Conservation (phyloP, 75 land plant species). For the Pseudotsuga menziesii region DNA sequence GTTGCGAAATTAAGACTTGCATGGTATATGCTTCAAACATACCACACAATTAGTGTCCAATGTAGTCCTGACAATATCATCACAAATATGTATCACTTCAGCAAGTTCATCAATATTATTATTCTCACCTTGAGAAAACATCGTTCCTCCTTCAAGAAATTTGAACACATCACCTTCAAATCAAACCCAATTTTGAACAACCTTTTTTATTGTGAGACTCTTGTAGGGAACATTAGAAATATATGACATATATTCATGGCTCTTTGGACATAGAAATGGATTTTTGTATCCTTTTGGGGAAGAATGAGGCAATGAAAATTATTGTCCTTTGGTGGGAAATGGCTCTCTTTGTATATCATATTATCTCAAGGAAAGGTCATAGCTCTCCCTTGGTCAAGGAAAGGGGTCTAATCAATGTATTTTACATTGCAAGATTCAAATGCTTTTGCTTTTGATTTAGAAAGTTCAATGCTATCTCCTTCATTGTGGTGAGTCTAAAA, state of each 20-base stretch:
- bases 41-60: conserved; percentile 75
- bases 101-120: conserved; percentile 55
- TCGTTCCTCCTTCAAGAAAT: conserved; percentile 65
- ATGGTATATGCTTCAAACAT: conserved; percentile 19
- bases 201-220: conserved; percentile 77
- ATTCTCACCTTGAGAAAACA: conserved; percentile 57
- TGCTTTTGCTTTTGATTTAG: conserved; percentile 22
- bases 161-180: conserved; percentile 55
- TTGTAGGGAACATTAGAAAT: conserved; percentile 91
- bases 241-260: conserved; percentile 79
- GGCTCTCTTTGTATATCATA: conserved; percentile 78
- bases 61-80: conserved; percentile 55
- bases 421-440: conserved; percentile 53
- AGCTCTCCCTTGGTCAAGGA: conserved; percentile 77
- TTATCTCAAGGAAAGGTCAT: conserved; percentile 73
- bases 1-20: background rate
- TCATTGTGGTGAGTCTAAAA: conserved; percentile 71
- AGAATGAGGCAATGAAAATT: conserved; percentile 81
- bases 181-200: conserved; percentile 56
- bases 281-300: conserved; percentile 89
- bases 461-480: conserved; percentile 11
- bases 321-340: conserved; percentile 71
- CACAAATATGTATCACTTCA: conserved; percentile 39
- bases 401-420: conserved; percentile 78
- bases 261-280: conserved; percentile 90